Percentiles rank a stretch among this genome's conserved stretches.
Conservation (phyloP, 2,329 filamentous ascomycete genomes). For the Thelonectria olida region DNA sequence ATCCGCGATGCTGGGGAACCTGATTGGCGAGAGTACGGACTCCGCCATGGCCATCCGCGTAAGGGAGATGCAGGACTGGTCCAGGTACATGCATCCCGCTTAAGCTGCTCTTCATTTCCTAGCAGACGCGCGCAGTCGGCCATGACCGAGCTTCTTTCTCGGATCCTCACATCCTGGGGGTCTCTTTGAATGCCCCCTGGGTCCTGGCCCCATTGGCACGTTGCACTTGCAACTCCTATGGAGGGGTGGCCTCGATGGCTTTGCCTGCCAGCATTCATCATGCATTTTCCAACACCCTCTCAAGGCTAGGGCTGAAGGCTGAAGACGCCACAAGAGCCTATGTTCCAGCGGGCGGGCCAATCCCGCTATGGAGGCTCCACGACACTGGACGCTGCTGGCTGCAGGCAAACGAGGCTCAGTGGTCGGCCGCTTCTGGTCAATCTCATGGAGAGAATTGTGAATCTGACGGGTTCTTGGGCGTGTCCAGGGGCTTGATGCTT, state of each 20-base stretch:
- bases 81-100: not conserved
- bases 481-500: constrained; percentile 14
- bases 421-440: constrained; percentile 1
- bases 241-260: constrained; percentile 6
- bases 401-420: constrained; percentile 2
- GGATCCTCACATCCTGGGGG: not conserved
- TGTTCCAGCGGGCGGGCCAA: constrained; percentile 6
- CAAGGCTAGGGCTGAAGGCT: constrained; percentile 18
- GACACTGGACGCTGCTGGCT: constrained; percentile 1
- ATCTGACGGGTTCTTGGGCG: constrained; percentile 21
- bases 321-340: constrained; percentile 3
- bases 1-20: not conserved
- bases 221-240: constrained; percentile 20
- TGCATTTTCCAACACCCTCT: not conserved
- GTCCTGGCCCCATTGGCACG: constrained; percentile 17
- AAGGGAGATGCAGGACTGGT: constrained; percentile 4
- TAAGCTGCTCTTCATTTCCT: not conserved
- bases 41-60: constrained; percentile 9
- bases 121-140: constrained; percentile 17
- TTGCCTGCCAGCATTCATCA: constrained; percentile 8
- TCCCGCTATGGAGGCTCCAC: constrained; percentile 2
- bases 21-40: constrained; percentile 7
- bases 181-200: constrained; percentile 7
- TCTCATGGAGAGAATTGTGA: constrained; percentile 11
- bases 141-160: constrained; percentile 14